Evolutionary conservation across 106 monocot genomes (phyloP), one percentile per base, ranked within the genome.

Genomic region (Xerophyta viscosa): DNA sequence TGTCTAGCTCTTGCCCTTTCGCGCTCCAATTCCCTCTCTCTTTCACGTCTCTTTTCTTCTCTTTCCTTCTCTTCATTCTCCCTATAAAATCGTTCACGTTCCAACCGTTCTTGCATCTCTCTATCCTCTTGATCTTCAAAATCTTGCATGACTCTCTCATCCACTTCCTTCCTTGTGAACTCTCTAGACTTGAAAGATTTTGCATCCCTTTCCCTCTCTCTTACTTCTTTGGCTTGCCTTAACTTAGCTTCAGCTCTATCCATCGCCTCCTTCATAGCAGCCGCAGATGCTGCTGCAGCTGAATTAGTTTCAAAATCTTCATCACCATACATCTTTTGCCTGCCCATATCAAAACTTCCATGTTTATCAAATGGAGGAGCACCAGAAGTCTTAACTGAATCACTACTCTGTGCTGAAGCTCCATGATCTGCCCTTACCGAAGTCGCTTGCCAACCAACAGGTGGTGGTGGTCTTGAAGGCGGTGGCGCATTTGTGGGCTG

Each of bases 211-310:
- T 86, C 85, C 67, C 77, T 88, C 26, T 77, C 89, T 31, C 83
- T 80, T 24, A 81, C 84, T 52, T 81, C 88, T 69, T 70, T 88
- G 8, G 94, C 94, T 63, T 88, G 88, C 64, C 72, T 84, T 36
- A 88, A 81, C 50, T 78, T 88, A 41, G 77, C 84, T 52, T 80
- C 88, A 29, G 84, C 93, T 64, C 37, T 80, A 58, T 81, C 80
- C 74, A 81, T 70, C 6, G 81, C 88, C 33, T 80, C 87, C 53
- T 78, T 84, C 80, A 80, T 84, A 46, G 89, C 84, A 64, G 78
- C 82, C 21, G 68, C 76, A 53, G 82, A 69, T 69, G 76, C 67
- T 48, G 74, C 72, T 55, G 76, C 76, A 43, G 76, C 54, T 60
- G 75, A 61, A 70, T 80, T 96, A 49, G 52, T 64, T 46, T 82